Evolutionary conservation across 345 rosid species (phyloP), one percentile per base, ranked within the genome.

Genomic region (Aegle marmelos): DNA sequence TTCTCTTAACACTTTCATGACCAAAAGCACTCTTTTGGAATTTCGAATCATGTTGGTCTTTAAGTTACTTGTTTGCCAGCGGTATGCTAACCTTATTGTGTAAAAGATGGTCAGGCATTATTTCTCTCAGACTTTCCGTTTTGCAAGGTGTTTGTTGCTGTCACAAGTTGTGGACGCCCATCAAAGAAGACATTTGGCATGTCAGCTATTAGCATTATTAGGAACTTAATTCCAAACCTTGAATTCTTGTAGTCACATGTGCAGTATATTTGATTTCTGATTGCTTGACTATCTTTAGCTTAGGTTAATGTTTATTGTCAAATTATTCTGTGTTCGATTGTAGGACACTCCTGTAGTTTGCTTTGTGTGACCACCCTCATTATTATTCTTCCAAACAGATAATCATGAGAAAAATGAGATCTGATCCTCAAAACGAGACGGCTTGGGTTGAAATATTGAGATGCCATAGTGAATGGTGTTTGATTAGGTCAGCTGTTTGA

Each of bases 51-150:
- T 39, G 31, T 50, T 24, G 45, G 19, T 64, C 24, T 28, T 24
- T 53, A 59, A 34, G 17, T 70, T 8, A 58, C 48, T 50, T 63
- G 24, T 54, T 10, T 10, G 0, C 25, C 27, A 68, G n/a, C 61
- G 2, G 68, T 53, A 25, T 75, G 74, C 87, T 81, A 82, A 82
- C 79, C 27, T 34, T 65, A 72, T 58, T 79, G 58, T 79, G 79
- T 81, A 69, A 34, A 68, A 82, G 85, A 24, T 84, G 83, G 73
- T 79, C 87, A 79, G 84, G 81, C 48, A 74, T 76, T 76, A 60
- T 72, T 63, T 73, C 81, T 70, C 73, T 81, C 84, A 56, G 80
- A 69, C n/a, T 77, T 68, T 76, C 45, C 70, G 65, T 73, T 63
- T 30, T 64, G 28, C 73, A 10, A 74, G 81, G 78, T 30, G 39